A percentile compares a stretch with the other conserved stretches of the same genome.
These are phyloP conservation scores for Umbelopsis vinacea DNA, from an alignment of 192 early-diverging fungal species.

Conservation along the genomic window DNA sequence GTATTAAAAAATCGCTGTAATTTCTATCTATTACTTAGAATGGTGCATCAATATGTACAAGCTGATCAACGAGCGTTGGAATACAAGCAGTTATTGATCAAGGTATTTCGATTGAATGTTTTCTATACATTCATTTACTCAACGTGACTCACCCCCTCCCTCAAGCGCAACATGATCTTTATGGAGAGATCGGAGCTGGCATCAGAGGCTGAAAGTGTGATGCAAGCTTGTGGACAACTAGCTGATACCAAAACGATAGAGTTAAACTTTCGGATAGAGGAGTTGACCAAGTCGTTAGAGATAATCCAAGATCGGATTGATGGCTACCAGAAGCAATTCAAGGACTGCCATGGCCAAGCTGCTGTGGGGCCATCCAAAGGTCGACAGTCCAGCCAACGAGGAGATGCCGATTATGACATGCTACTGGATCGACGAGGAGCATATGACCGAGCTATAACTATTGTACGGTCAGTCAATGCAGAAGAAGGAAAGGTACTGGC, in stretches of 20 bases:
- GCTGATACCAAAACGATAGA: neutral
- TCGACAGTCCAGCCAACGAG: neutral
- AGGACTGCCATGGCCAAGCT: neutral
- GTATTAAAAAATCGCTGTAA: too few relatives aligned
- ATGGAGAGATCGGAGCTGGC: neutral
- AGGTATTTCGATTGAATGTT: neutral
- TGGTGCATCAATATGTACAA: conserved; percentile 15
- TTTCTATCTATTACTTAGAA: neutral
- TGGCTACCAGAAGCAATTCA: neutral
- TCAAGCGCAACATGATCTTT: conserved; percentile 5
- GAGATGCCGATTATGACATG: neutral
- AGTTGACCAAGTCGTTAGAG: neutral
- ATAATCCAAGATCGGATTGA: neutral
- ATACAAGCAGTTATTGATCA: conserved; percentile 12
- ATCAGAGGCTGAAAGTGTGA: neutral
- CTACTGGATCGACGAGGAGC: conserved; percentile 9
- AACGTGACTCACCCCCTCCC: neutral
- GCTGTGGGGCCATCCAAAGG: neutral
- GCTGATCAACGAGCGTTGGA: conserved; percentile 4
- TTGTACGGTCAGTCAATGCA: neutral
- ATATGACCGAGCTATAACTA: conserved; percentile 3
- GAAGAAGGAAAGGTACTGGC: conserved; percentile 8
- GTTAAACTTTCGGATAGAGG: neutral
- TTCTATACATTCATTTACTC: neutral
- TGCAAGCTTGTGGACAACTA: neutral